Evolutionary conservation across 139 green algal species (phyloP).

Genomic region (Chlorokybus atmophyticus): DNA sequence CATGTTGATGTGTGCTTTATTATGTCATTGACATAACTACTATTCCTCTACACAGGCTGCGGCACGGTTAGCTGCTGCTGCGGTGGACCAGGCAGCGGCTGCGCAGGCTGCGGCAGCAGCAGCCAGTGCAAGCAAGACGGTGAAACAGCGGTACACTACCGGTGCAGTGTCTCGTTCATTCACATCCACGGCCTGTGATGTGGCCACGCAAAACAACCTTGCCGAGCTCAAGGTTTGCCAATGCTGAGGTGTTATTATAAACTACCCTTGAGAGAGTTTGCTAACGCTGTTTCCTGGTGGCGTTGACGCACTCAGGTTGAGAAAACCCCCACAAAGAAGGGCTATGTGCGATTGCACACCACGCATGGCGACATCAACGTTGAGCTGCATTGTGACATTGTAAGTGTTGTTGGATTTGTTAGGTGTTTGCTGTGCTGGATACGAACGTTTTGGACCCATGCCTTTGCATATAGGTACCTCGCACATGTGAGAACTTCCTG

Average conservation of each 20-base stretch:
- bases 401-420: background rate
- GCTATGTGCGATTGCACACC: constrained; percentile 65
- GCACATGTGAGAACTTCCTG: constrained; percentile 94
- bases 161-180: constrained; percentile 45
- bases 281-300: background rate
- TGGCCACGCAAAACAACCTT: constrained; percentile 41
- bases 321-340: constrained; percentile 70
- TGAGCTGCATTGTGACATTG: constrained; percentile 26
- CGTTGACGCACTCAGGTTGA: constrained; percentile 36
- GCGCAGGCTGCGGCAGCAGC: too few relatives aligned
- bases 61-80: too few relatives aligned
- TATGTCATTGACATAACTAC: too few relatives aligned
- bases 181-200: constrained; percentile 58
- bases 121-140: too few relatives aligned
- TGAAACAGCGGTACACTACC: constrained; percentile 32
- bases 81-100: too few relatives aligned
- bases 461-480: constrained; percentile 33
- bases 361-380: constrained; percentile 58
- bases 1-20: too few relatives aligned
- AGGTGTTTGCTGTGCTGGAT: too few relatives aligned
- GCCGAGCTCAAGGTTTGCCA: constrained; percentile 7
- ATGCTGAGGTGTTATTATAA: background rate
- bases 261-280: background rate
- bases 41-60: too few relatives aligned
- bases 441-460: background rate